Evolutionary conservation across 352 stramenopile species (phyloP), one percentile per base, ranked within the genome.

Genomic region (Peronospora farinosa): DNA sequence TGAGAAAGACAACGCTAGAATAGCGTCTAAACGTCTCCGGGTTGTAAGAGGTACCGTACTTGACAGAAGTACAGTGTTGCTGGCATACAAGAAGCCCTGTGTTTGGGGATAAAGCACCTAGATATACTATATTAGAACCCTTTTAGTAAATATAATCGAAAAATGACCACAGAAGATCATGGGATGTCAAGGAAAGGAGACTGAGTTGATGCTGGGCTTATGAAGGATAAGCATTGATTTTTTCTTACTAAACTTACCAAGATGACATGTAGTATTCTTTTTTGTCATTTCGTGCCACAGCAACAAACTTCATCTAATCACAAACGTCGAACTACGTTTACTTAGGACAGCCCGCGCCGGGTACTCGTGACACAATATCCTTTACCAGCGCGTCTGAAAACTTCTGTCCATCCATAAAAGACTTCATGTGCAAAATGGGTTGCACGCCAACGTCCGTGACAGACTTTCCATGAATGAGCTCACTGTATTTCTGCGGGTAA

Each of bases 401-500:
- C 45, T 67, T 66, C 21, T 89, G 81, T 15, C 71, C 67, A 48
- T 95, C 79, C 95, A 98, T 98, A 42, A 98, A 95, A 7, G 85
- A 55, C 51, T 96, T 93, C 95, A 98, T 98, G 74, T 96, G 94
- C 49, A 98, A 56, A 65, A 98, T 98, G n/a, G 92, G 86, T 49
- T 97, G 86, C 17, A 94, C 84, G 47, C 94, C 95, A 30, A 98
- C 69, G 31, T 97, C 81, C 38, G 88, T 92, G 40, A 96, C 93
- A 57, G 88, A 78, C 56, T 87, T 84, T 30, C 91, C 92, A 35
- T 87, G 69, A 28, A 98, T 94, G 21, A 83, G 74, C 44, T 94
- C 86, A 39, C 73, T 91, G 69, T 93, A 92, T 66, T 95, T 97
- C 43, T 97, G 91, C 25, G 86, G 72, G 42, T 98, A 77, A 63